phyloP scores from a whole-genome alignment of 192 early-diverging fungal genomes.

The Umbelopsis isabellina region DNA sequence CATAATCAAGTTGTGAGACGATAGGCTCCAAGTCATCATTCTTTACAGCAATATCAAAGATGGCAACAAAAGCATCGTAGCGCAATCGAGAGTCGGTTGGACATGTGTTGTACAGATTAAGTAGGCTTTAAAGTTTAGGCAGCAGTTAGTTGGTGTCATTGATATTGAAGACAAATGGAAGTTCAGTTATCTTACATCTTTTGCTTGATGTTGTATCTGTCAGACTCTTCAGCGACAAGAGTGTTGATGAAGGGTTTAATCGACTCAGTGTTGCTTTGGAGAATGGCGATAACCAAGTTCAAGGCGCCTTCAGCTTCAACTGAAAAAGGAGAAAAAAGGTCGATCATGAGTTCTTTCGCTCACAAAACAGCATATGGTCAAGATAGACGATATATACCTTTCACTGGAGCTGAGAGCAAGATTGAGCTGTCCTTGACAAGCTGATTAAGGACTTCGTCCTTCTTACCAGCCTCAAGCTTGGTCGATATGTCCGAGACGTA shows the following conservation, averaged over 20 bases:
- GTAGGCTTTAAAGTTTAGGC: conserved; percentile 34
- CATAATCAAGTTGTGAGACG: conserved; percentile 60
- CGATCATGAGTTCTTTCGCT: not conserved
- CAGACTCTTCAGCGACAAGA: conserved; percentile 51
- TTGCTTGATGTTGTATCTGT: conserved; percentile 61
- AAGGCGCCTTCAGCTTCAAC: conserved; percentile 67
- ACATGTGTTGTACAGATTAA: conserved; percentile 86
- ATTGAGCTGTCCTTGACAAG: conserved; percentile 59
- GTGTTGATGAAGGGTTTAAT: conserved; percentile 51
- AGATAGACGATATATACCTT: conserved; percentile 45
- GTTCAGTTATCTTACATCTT: conserved; percentile 53
- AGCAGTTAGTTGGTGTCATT: conserved; percentile 26
- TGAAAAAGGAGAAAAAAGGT: not conserved
- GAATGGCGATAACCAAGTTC: conserved; percentile 73
- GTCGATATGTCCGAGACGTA: conserved; percentile 53
- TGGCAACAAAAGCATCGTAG: conserved; percentile 70
- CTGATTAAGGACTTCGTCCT: conserved; percentile 55
- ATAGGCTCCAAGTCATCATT: conserved; percentile 71
- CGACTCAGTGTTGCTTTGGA: conserved; percentile 50
- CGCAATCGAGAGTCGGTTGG: conserved; percentile 57
- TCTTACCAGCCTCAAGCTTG: conserved; percentile 61
- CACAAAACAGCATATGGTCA: not conserved
- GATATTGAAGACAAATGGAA: conserved; percentile 13
- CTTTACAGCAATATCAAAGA: conserved; percentile 75
- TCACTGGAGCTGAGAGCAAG: conserved; percentile 61